Base-by-base conservation (phyloP, 2,329 filamentous ascomycete genomes). In the Penicillium sp. region DNA sequence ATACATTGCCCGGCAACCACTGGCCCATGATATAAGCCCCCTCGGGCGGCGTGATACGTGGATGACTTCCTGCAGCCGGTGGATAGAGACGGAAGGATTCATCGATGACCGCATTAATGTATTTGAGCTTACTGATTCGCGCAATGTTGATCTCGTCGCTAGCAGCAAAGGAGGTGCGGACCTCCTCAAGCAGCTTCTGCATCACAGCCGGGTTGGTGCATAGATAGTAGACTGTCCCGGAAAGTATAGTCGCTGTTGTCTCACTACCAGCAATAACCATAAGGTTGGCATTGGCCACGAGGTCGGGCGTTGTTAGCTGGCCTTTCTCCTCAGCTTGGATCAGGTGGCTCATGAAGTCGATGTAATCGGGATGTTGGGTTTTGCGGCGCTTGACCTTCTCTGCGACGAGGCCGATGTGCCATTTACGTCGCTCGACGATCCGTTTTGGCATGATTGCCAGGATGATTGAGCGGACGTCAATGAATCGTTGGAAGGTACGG, bases 261-360 rank as follows among this genome's bases (percentile, higher is more conserved):
- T 35, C 27, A 26, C 46, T 49, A 5, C 46, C 46, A 22, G 46
- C 46, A 40, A 49, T 35, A 8, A 60, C 51, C 43, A 53, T 53
- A 15, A 53, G 51, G 27, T 48, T 49, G 11, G 51, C 51, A 49
- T 53, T 53, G 35, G 44, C 51, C 12, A 48, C 51, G 4, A 53
- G 43, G 20, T 53, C 51, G 6, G 51, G 51, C 2, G 22, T 33
- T 12, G 43, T 48, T 26, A 53, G 33, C 18, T 46, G 44, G 15
- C 51, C 51, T 26, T 53, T 53, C 33, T 53, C 51, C 15, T 53
- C 51, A 9, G 51, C 51, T 25, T 53, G 51, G 20, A 53, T 53
- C 6, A 53, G 25, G 6, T 53, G 51, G 25, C 51, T 53, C 51
- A 53, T 53, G 33, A 53, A 53, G 29, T 53, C 51, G n/a, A 53